Conservation (phyloP, 306 rosid genomes). For the Rubus idaeus region DNA sequence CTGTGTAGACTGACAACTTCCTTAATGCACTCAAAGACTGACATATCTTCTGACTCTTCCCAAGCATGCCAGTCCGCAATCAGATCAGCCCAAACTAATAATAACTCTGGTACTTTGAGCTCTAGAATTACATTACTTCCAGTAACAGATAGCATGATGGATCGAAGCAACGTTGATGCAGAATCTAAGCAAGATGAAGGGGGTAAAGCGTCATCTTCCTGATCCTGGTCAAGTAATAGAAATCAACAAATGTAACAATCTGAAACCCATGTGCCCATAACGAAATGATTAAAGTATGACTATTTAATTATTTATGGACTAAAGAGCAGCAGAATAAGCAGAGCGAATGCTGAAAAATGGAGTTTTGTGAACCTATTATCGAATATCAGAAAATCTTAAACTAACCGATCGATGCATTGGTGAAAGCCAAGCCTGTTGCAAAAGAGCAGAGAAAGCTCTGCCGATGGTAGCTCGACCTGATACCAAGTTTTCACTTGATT, state of each 20-base stretch:
- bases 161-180: constrained; percentile 66
- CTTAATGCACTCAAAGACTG: constrained; percentile 73
- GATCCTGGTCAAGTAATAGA: constrained; percentile 43
- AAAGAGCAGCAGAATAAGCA: constrained; percentile 32
- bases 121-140: constrained; percentile 55
- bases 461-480: constrained; percentile 48
- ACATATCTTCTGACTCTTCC: constrained; percentile 85
- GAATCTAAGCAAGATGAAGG: constrained; percentile 67
- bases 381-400: constrained; percentile 22
- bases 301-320: neutral
- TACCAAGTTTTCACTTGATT: constrained; percentile 51
- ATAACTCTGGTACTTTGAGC: constrained; percentile 66
- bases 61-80: constrained; percentile 88
- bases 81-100: constrained; percentile 72
- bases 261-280: neutral
- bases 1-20: constrained; percentile 60
- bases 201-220: constrained; percentile 37
- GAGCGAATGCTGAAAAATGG: neutral
- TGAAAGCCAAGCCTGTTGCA: constrained; percentile 84
- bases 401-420: constrained; percentile 53
- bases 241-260: constrained; percentile 10
- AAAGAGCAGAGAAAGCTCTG: constrained; percentile 66
- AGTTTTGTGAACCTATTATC: neutral
- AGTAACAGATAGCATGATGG: constrained; percentile 56
- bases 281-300: neutral